These are phyloP conservation scores for Lyophyllum semitale DNA, from an alignment of 768 basidiomycete species.

Conservation along the genomic window DNA sequence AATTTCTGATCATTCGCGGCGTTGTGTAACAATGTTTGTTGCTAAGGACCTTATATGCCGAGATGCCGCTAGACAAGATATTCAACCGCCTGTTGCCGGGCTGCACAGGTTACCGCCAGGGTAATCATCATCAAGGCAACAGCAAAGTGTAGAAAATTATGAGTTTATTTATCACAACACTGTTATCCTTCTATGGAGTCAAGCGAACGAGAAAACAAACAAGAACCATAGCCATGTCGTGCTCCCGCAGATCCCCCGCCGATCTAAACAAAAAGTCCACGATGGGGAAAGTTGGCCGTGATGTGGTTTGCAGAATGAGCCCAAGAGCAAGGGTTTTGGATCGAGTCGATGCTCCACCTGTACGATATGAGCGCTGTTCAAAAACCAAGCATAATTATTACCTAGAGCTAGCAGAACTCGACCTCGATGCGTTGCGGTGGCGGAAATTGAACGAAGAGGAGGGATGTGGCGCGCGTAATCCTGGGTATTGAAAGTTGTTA, in stretches of 20 bases:
- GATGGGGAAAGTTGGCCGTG: constrained; percentile 1
- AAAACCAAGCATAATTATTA: background rate
- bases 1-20: constrained; percentile 9
- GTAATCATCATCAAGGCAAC: background rate
- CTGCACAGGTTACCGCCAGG: too few species aligned
- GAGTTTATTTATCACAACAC: constrained; percentile 9
- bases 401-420: constrained; percentile 13
- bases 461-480: constrained; percentile 18
- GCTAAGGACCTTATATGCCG: constrained; percentile 7
- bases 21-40: constrained; percentile 6
- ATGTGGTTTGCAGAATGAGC: background rate
- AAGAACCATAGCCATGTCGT: background rate
- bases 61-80: background rate
- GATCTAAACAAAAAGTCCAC: constrained; percentile 8
- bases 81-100: too few species aligned
- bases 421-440: constrained; percentile 7
- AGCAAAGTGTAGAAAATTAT: constrained; percentile 1
- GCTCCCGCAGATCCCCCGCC: background rate
- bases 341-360: constrained; percentile 8
- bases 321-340: constrained; percentile 10
- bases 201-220: background rate
- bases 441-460: constrained; percentile 9
- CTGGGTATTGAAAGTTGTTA: constrained; percentile 7
- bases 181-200: constrained; percentile 6
- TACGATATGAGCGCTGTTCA: background rate